Evolutionary conservation across 176 grass and related monocot species (phyloP).

Genomic region (Oryza coarctata): DNA sequence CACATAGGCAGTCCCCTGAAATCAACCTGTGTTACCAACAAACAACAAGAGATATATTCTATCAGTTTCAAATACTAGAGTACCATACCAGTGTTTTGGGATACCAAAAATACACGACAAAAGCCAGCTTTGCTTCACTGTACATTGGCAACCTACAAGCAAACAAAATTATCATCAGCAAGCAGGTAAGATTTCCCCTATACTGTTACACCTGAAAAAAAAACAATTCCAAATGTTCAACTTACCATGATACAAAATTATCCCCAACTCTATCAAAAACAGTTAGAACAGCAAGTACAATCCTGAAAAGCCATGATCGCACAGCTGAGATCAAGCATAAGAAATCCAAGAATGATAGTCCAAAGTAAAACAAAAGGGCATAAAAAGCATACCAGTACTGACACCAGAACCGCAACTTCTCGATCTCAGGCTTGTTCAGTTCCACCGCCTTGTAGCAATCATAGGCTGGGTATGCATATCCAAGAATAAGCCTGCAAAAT

Average conservation of each 20-base stretch:
- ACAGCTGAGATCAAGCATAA: background rate
- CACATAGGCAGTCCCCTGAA: constrained; percentile 87
- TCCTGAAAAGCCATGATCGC: constrained; percentile 45
- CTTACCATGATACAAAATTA: constrained; percentile 86
- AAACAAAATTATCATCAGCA: background rate
- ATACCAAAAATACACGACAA: constrained; percentile 87
- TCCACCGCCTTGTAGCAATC: constrained; percentile 90
- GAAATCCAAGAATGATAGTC: background rate
- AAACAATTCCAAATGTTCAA: background rate
- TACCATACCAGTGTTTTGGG: constrained; percentile 65
- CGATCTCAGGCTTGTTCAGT: constrained; percentile 69
- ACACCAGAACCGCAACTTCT: constrained; percentile 91
- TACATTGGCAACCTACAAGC: constrained; percentile 83
- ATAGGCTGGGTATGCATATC: constrained; percentile 86
- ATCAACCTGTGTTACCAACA: constrained; percentile 23
- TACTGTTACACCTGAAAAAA: background rate
- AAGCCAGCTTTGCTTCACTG: constrained; percentile 83
- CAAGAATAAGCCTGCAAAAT: constrained; percentile 67
- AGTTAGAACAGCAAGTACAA: constrained; percentile 71
- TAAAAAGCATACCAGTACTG: constrained; percentile 69
- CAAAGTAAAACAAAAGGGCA: background rate
- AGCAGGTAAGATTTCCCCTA: background rate
- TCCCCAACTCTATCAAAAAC: constrained; percentile 76
- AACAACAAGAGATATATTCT: background rate
- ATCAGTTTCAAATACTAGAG: background rate